These are phyloP conservation scores for Teunomyces funiuensis DNA, from an alignment of 805 yeast genomes.

Conservation along the genomic window DNA sequence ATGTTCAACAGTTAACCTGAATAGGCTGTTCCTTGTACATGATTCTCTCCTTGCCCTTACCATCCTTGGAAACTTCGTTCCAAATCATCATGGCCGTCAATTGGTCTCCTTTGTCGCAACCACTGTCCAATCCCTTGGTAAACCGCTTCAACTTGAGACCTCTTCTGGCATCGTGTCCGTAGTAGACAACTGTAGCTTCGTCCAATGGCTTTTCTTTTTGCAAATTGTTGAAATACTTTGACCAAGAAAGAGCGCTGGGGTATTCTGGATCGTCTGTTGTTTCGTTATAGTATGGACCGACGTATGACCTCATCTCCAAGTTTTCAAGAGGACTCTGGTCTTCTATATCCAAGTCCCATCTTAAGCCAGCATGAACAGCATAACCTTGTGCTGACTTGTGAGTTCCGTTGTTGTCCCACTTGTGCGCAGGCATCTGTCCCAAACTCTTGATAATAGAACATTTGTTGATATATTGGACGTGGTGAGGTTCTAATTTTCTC, in stretches of 20 bases:
- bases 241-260: conserved; percentile 51
- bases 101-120: conserved; percentile 74
- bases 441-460: conserved; percentile 65
- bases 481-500: conserved; percentile 55
- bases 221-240: conserved; percentile 51
- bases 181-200: conserved; percentile 51
- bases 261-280: conserved; percentile 51
- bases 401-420: conserved; percentile 25
- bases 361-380: conserved; percentile 82
- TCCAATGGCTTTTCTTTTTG: conserved; percentile 35
- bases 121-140: conserved; percentile 79
- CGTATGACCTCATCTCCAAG: conserved; percentile 66
- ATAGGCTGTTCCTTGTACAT: conserved; percentile 22
- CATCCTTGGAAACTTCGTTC: conserved; percentile 11
- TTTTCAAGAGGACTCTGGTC: conserved; percentile 63
- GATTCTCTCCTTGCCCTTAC: conserved; percentile 13
- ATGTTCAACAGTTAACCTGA: conserved; percentile 13
- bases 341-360: conserved; percentile 59
- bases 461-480: conserved; percentile 55
- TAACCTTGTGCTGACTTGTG: conserved; percentile 36
- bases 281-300: conserved; percentile 60
- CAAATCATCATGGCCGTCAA: conserved; percentile 62
- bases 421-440: conserved; percentile 56
- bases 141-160: conserved; percentile 67
- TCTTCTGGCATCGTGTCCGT: conserved; percentile 86